These are phyloP conservation scores for Bruguiera hainesii DNA, from an alignment of 441 rosid species.

Conservation along the genomic window DNA sequence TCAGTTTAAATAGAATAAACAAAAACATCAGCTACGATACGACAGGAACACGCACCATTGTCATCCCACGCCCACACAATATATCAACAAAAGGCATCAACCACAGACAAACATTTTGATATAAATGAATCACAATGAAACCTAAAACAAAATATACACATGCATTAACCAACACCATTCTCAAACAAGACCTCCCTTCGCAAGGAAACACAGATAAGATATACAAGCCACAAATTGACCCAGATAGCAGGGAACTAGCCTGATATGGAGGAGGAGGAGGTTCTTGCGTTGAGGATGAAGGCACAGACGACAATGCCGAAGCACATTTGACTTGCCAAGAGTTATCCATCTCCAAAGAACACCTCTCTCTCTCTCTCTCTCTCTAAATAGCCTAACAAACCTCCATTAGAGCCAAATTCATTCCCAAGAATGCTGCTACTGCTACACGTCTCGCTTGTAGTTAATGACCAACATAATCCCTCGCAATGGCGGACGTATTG, in stretches of 20 bases:
- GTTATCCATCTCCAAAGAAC: conserved; percentile 29
- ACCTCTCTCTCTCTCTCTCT: too few species aligned
- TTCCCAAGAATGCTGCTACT: neutral
- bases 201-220: neutral
- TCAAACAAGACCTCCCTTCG: neutral
- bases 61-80: too few species aligned
- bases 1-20: too few species aligned
- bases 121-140: too few species aligned
- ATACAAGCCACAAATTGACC: too few species aligned
- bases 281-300: conserved; percentile 34
- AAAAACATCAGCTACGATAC: too few species aligned
- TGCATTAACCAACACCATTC: too few species aligned
- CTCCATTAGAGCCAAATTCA: conserved; percentile 20
- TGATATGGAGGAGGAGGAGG: conserved; percentile 23
- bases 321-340: conserved; percentile 39
- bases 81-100: too few species aligned
- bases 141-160: too few species aligned
- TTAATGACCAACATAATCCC: neutral
- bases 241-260: conserved; percentile 16
- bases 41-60: too few species aligned
- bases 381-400: conserved; percentile 25
- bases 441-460: too few species aligned
- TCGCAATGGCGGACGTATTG: neutral
- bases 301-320: conserved; percentile 27
- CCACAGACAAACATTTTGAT: too few species aligned